phyloP scores from a whole-genome alignment of 2,329 filamentous ascomycete species.

The Leptographium procerum region DNA sequence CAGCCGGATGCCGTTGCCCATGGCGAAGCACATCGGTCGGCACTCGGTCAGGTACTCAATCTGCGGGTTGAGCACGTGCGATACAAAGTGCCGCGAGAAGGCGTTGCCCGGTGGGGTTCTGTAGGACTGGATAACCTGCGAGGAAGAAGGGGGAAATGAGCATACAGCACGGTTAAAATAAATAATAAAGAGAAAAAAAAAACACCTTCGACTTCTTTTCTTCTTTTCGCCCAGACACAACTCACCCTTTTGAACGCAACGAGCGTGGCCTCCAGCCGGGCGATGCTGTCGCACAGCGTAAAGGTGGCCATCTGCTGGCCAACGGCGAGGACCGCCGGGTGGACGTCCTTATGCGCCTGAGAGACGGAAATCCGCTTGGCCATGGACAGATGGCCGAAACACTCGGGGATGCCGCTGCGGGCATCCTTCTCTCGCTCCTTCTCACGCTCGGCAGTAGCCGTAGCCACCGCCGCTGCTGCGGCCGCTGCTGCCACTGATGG shows the following conservation, averaged over 20 bases:
- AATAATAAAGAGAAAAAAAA: background rate
- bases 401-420: slow-evolving; percentile 57
- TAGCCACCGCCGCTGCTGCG: slow-evolving; percentile 15
- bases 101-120: slow-evolving; percentile 75
- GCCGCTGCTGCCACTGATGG: background rate
- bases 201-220: too few species aligned
- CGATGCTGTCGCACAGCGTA: slow-evolving; percentile 78
- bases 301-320: slow-evolving; percentile 88
- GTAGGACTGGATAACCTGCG: slow-evolving; percentile 81
- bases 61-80: slow-evolving; percentile 83
- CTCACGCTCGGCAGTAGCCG: slow-evolving; percentile 28
- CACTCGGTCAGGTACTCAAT: slow-evolving; percentile 91
- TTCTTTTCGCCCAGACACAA: background rate
- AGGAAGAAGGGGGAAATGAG: background rate
- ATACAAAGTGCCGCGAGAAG: slow-evolving; percentile 80
- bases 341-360: slow-evolving; percentile 63
- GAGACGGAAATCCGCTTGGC: slow-evolving; percentile 42
- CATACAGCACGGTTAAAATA: background rate
- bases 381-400: slow-evolving; percentile 74
- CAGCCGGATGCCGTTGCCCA: slow-evolving; percentile 93
- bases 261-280: slow-evolving; percentile 76
- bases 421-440: slow-evolving; percentile 41
- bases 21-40: slow-evolving; percentile 89
- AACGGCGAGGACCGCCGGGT: slow-evolving; percentile 72
- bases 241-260: slow-evolving; percentile 75